Evolutionary conservation across 2,329 filamentous ascomycete genomes (phyloP).

Genomic region (Ophiocordyceps camponoti-saundersi): DNA sequence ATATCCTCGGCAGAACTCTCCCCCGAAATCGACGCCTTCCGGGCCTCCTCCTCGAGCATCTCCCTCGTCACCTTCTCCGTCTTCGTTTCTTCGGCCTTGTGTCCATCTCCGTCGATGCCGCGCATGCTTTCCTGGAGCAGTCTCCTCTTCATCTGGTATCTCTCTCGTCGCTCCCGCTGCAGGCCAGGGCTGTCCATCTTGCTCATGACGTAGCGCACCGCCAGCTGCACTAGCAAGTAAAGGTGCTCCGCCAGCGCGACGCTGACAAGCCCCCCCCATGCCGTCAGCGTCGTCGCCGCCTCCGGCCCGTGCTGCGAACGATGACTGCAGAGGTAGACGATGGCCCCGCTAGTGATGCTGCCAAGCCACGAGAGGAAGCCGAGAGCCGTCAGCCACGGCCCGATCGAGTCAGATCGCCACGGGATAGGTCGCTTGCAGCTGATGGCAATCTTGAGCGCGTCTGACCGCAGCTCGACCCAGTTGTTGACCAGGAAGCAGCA

Average conservation of each 20-base stretch:
- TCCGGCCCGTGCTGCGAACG: conserved; percentile 46
- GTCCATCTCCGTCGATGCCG: conserved; percentile 32
- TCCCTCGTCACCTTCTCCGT: conserved; percentile 48
- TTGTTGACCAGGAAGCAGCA: conserved; percentile 86
- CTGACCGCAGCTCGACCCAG: conserved; percentile 85
- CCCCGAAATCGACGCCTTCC: conserved; percentile 29
- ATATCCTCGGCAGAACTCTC: conserved; percentile 33
- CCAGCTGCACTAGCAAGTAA: conserved; percentile 63
- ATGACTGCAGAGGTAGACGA: conserved; percentile 71
- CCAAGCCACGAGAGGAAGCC: conserved; percentile 90
- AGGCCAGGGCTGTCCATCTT: conserved; percentile 76
- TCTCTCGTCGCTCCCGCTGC: conserved; percentile 69
- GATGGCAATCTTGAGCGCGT: conserved; percentile 85
- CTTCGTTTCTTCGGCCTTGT: conserved; percentile 26
- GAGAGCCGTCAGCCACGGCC: conserved; percentile 75
- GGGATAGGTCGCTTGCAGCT: conserved; percentile 82
- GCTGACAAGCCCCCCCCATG: conserved; percentile 64
- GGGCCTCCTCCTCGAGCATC: conserved; percentile 47
- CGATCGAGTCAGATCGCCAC: conserved; percentile 82
- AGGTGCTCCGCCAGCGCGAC: conserved; percentile 80
- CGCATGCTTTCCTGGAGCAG: conserved; percentile 60
- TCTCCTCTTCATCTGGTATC: conserved; percentile 64
- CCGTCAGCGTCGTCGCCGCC: conserved; percentile 47
- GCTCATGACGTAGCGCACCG: conserved; percentile 53
- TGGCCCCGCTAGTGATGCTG: conserved; percentile 68